A percentile compares a stretch with the other conserved stretches of the same genome.
phyloP scores from a whole-genome alignment of 352 stramenopile species.

The Pythium grandisporangium region DNA sequence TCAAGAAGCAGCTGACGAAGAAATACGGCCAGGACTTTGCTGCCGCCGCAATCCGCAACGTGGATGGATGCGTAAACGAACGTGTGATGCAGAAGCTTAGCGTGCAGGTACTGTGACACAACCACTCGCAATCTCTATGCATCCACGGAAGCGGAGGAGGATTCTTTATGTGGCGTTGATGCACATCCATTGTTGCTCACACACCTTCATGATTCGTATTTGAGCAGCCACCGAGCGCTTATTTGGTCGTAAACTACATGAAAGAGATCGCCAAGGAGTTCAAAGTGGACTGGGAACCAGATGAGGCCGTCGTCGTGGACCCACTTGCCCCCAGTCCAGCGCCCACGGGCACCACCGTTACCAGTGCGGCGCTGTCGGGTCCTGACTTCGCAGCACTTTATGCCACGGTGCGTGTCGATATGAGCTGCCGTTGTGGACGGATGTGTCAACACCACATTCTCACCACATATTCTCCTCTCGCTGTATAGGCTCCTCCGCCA shows the following conservation, averaged over 20 bases:
- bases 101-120: constrained; percentile 54
- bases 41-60: constrained; percentile 71
- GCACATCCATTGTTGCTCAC: no score
- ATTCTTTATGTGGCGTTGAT: no score
- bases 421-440: no score
- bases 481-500: constrained; percentile 26
- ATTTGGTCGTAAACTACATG: constrained; percentile 94
- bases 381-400: constrained; percentile 74
- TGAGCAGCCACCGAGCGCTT: constrained; percentile 91
- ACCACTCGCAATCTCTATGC: no score
- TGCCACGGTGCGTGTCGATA: constrained; percentile 27
- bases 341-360: constrained; percentile 81
- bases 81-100: constrained; percentile 91
- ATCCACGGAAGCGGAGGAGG: no score
- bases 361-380: constrained; percentile 70
- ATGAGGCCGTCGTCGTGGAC: constrained; percentile 65
- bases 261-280: constrained; percentile 94
- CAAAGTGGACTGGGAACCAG: constrained; percentile 91
- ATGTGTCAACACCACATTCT: no score
- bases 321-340: constrained; percentile 83
- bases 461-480: constrained; percentile 5
- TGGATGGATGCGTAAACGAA: constrained; percentile 87
- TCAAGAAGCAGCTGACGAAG: constrained; percentile 84
- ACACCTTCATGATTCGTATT: no score
- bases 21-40: constrained; percentile 88